Evolutionary conservation across 164 flowering plant genomes (phyloP), one percentile per base, ranked within the genome.

Genomic region (Nelumbo lutea): DNA sequence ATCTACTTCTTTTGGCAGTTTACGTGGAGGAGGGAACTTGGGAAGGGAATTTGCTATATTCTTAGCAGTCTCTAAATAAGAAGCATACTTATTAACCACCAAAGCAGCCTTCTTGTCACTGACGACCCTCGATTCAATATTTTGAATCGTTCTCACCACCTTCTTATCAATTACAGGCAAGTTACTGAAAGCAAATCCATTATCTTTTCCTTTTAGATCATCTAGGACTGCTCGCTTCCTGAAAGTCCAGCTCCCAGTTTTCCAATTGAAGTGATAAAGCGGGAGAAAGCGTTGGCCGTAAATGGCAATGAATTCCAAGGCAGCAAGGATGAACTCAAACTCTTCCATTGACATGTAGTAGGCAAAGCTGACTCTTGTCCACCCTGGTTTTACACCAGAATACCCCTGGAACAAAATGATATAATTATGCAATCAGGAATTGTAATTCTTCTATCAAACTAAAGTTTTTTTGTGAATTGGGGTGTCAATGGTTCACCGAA

Each of bases 251-350:
- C 70, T 75, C 2, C 89, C 93, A 3, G 77, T 85, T 65, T 72
- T 84, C 87, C 88, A 86, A 66, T 82, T 76, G 76, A 85, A 84
- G 67, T 76, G 66, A 64, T 91, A 93, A 57, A 87, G 66, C 1
- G 90, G 86, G 66, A 93, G 89, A 76, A 91, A 93, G 3, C 94
- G 67, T 56, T 93, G 87, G 1, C 96, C 97, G n/a, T 90, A 83
- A 3, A 57, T 63, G 0, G 91, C 87, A 56, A 90, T 42, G 70
- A 93, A 93, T 66, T 93, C 96, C 2, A 91, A 11, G 11, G 93
- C 91, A 6, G 76, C 77, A 6, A 91, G 71, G 48, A 88, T 83
- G 83, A n/a, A n/a, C n/a, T n/a, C n/a, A n/a, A n/a, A n/a, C n/a
- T 93, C 96, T 59, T 81, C 82, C 2, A 63, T 65, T 2, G 86